Evolutionary conservation across 2,329 filamentous ascomycete species (phyloP).

Genomic region (Talaromyces islandicus): DNA sequence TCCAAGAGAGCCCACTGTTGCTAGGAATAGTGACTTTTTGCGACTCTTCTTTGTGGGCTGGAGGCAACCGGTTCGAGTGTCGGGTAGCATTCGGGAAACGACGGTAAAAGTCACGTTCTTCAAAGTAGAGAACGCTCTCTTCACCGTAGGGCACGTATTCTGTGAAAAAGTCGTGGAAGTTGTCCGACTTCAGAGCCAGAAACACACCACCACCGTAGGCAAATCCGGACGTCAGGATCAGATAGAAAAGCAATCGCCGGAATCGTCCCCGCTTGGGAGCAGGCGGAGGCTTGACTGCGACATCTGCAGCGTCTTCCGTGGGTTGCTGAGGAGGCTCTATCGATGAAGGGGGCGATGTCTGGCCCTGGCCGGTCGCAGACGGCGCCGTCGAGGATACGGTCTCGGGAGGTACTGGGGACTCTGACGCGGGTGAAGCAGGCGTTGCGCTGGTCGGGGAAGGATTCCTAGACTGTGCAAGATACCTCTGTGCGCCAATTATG

Average conservation of each 20-base stretch:
- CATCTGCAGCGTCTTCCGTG: conserved; percentile 22
- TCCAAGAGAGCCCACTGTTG: conserved; percentile 79
- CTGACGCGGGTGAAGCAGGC: conserved; percentile 40
- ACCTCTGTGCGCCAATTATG: conserved; percentile 33
- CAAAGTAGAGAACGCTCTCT: conserved; percentile 88
- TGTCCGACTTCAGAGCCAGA: conserved; percentile 90
- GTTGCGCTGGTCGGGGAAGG: conserved; percentile 29
- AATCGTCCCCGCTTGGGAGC: conserved; percentile 62
- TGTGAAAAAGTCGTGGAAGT: conserved; percentile 99
- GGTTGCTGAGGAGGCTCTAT: conserved; percentile 20
- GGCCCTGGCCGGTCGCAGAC: conserved; percentile 29
- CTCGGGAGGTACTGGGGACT: conserved; percentile 44
- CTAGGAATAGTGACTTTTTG: conserved; percentile 76
- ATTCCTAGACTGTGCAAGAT: conserved; percentile 46
- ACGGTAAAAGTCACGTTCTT: conserved; percentile 88
- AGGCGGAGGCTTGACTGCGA: conserved; percentile 32
- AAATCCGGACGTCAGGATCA: conserved; percentile 69
- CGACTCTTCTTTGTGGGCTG: conserved; percentile 46
- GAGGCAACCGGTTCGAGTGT: conserved; percentile 38
- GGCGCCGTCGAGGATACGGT: conserved; percentile 43
- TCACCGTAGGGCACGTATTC: conserved; percentile 94
- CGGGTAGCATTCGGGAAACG: conserved; percentile 61
- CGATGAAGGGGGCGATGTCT: conserved; percentile 31
- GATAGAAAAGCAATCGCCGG: conserved; percentile 68
- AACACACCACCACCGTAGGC: conserved; percentile 85